Evolutionary conservation across 2,329 filamentous ascomycete species (phyloP).

Genomic region (Colletotrichum camelliae): DNA sequence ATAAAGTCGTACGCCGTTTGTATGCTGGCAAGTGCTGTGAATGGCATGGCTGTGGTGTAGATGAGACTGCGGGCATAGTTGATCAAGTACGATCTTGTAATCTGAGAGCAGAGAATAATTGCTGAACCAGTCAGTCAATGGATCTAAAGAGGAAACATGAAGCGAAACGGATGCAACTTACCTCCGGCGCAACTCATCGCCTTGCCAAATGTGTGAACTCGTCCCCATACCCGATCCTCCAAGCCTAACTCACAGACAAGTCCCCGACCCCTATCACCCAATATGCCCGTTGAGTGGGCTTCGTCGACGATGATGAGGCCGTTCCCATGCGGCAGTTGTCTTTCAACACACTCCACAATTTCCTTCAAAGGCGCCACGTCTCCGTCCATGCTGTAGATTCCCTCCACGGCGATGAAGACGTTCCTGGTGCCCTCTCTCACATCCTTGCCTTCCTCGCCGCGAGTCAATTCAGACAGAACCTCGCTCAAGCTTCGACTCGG

Average conservation of each 20-base stretch:
- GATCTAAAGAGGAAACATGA: accelerated
- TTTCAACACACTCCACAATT: constrained; percentile 63
- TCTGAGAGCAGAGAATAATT: constrained; percentile 66
- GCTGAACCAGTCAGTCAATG: constrained; percentile 26
- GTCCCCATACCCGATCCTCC: constrained; percentile 59
- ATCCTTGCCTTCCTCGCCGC: constrained; percentile 34
- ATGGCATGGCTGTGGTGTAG: constrained; percentile 74
- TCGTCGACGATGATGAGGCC: constrained; percentile 71
- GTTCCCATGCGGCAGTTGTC: constrained; percentile 60
- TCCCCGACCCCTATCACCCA: constrained; percentile 61
- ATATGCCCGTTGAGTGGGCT: constrained; percentile 68
- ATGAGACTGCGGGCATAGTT: constrained; percentile 80
- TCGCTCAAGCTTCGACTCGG: constrained; percentile 28
- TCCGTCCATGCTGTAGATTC: constrained; percentile 85
- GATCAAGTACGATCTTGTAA: constrained; percentile 68
- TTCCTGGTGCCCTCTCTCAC: constrained; percentile 47
- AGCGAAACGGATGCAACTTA: constrained; percentile 39
- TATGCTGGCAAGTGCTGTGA: constrained; percentile 65
- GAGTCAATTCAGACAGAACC: constrained; percentile 33
- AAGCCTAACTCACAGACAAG: constrained; percentile 62
- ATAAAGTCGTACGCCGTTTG: constrained; percentile 63
- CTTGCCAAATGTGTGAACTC: constrained; percentile 72
- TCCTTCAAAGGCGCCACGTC: constrained; percentile 69
- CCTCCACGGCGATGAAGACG: constrained; percentile 73
- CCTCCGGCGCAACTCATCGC: constrained; percentile 73